Base-by-base conservation (phyloP, 2,329 filamentous ascomycete species). In the Xylariaceae sp. region DNA sequence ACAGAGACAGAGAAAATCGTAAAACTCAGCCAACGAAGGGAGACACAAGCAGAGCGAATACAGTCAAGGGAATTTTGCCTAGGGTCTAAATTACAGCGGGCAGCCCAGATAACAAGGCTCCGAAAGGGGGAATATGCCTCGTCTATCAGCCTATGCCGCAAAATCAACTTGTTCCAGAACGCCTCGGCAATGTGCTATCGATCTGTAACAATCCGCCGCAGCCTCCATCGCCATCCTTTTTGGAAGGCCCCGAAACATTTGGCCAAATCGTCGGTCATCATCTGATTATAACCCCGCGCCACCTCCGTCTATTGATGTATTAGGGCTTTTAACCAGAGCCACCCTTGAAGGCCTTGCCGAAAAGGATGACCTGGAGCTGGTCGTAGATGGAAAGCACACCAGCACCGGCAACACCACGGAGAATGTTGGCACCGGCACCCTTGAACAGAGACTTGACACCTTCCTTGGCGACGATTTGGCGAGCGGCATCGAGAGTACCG, bases 311-410 rank as follows among this genome's bases (percentile, higher is more conserved):
- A 75, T 76, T 70, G 68, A 72, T 67, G 65, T 67, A 68, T 67
- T 65, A 62, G 63, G 50, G 29, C 46, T 40, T 72, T 77, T 77
- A 78, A 67, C 56, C 58, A 55, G 75, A 78, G 67, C 75, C 76
- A 64, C 77, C 76, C 72, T 95, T 95, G 91, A 91, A 99, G 84
- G 91, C 89, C 91, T 99, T 97, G 79, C 94, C 94, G 89, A 99
- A 99, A 79, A 99, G 80, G 77, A 99, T 80, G 76, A 99, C 86
- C 88, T 99, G 94, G 78, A 89, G 89, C 86, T 97, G 92, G 79
- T 99, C 94, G 83, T 99, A 99, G 90, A 99, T 96, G 78, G 94
- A 99, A 76, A 99, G 85, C 76, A 99, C 94, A 99, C 94, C 94
- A 83, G 94, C 94, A 90, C 94, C 95, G 74, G 94, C 94, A 74